These are phyloP conservation scores for Candida methanosorbosa DNA, from an alignment of 805 yeast species.

Conservation along the genomic window DNA sequence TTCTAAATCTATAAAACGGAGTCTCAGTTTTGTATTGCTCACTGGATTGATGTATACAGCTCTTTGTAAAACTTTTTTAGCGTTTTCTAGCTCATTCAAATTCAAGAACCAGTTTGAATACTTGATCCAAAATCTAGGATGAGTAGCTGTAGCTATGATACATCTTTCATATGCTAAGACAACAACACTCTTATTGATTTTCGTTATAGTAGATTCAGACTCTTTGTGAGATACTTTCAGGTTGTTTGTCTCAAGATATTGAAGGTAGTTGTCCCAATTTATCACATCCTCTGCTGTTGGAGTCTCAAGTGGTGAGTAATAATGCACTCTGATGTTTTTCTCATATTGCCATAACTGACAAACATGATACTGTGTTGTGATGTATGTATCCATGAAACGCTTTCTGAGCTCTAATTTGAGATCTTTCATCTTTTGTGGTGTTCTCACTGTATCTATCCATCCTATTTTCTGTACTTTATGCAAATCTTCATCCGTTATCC, in stretches of 20 bases:
- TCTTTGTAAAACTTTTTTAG: slow-evolving; percentile 29
- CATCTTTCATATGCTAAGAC: slow-evolving; percentile 39
- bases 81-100: slow-evolving; percentile 21
- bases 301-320: slow-evolving; percentile 28
- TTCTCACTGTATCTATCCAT: slow-evolving; percentile 17
- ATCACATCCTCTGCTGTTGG: slow-evolving; percentile 37
- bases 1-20: slow-evolving; percentile 36
- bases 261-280: slow-evolving; percentile 51
- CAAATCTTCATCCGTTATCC: slow-evolving; percentile 17
- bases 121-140: slow-evolving; percentile 41
- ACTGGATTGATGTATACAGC: slow-evolving; percentile 23
- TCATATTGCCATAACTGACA: slow-evolving; percentile 45
- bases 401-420: slow-evolving; percentile 33
- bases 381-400: slow-evolving; percentile 41
- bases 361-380: slow-evolving; percentile 44
- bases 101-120: slow-evolving; percentile 34
- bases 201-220: slow-evolving; percentile 9
- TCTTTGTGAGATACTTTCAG: slow-evolving; percentile 14
- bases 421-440: slow-evolving; percentile 14
- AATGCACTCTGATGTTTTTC: slow-evolving; percentile 28
- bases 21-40: slow-evolving; percentile 23
- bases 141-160: slow-evolving; percentile 33
- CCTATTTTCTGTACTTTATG: slow-evolving; percentile 6
- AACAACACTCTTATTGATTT: slow-evolving; percentile 15
- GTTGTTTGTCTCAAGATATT: slow-evolving; percentile 35